Evolutionary conservation across 2,329 filamentous ascomycete species (phyloP), one percentile per base, ranked within the genome.

Genomic region (Colletotrichum cuscutae): DNA sequence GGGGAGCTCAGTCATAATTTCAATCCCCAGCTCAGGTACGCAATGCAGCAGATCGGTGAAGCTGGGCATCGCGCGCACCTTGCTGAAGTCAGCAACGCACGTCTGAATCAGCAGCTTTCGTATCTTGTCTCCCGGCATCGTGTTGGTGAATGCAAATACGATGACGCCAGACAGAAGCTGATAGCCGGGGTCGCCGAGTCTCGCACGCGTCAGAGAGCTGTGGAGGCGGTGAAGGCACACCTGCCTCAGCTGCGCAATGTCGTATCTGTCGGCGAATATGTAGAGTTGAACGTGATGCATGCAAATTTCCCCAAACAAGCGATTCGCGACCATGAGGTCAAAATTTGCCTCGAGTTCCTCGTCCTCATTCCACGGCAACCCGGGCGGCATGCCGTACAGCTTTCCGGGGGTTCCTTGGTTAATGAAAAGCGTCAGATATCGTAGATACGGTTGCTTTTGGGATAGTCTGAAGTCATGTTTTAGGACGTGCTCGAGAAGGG

Each of bases 251-350:
- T 58, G 19, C 1, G 35, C 5, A 22, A 63, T 22, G 12, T 68
- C 64, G 35, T 42, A 68, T 11, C n/a, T 32, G 6, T 71, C 68
- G 5, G 64, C 64, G 13, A 71, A 68, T 4, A 42, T n/a, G 52
- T 68, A 71, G 2, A 63, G 6, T 15, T 53, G 61, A 6, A 71
- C n/a, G 11, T 68, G 68, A 2, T 71, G 68, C 7, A 9, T 8
- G 57, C 35, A 52, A 0, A 52, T 13, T 2, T 57, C 19, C 11
- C 22, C 35, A 7, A 62, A 63, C 5, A 46, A 30, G 0, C 26
- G 49, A 8, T 61, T 56, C 13, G n/a, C 54, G 6, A 35, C 12
- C 13, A 15, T 32, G n/a, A 61, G 13, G 13, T 67, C 63, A 4
- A 35, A 49, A 1, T 42, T n/a, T 0, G 46, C 24, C 3, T 71